These are phyloP conservation scores for Prunella vulgaris DNA, from an alignment of 257 asterid genomes.

Conservation along the genomic window DNA sequence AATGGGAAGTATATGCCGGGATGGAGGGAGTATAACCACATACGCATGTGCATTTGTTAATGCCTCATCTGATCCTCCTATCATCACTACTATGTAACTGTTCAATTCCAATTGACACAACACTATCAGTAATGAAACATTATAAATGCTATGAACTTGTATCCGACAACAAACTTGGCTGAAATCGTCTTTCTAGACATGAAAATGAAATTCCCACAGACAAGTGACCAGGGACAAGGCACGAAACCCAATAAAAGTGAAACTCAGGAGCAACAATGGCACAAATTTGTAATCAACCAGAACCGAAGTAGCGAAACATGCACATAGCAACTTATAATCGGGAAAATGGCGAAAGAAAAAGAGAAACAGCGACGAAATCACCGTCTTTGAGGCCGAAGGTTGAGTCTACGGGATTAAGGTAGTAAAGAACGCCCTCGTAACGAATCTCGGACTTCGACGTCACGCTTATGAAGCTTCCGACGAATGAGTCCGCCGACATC, in stretches of 20 bases:
- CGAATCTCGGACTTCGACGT: slow-evolving; percentile 76
- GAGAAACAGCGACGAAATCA: not conserved
- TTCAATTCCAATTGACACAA: not conserved
- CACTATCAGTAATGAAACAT: not conserved
- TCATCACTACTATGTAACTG: not conserved
- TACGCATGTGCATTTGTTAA: not conserved
- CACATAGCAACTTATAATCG: not conserved
- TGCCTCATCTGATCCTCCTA: not conserved
- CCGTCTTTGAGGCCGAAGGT: slow-evolving; percentile 74
- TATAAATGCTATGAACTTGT: slow-evolving; percentile 5
- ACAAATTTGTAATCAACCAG: not conserved
- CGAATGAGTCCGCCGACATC: slow-evolving; percentile 57
- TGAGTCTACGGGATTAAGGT: slow-evolving; percentile 63
- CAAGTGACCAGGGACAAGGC: not conserved
- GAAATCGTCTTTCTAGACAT: not conserved
- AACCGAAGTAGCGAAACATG: not conserved
- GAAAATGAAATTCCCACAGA: not conserved
- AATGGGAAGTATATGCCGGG: too few relatives aligned
- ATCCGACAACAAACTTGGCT: not conserved
- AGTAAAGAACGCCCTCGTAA: slow-evolving; percentile 61
- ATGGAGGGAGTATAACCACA: not conserved
- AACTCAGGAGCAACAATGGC: slow-evolving; percentile 3
- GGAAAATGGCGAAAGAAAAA: not conserved
- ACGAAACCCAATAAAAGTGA: not conserved
- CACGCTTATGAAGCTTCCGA: slow-evolving; percentile 71